These are phyloP conservation scores for Lentinula aciculospora DNA, from an alignment of 768 basidiomycete species.

Conservation along the genomic window DNA sequence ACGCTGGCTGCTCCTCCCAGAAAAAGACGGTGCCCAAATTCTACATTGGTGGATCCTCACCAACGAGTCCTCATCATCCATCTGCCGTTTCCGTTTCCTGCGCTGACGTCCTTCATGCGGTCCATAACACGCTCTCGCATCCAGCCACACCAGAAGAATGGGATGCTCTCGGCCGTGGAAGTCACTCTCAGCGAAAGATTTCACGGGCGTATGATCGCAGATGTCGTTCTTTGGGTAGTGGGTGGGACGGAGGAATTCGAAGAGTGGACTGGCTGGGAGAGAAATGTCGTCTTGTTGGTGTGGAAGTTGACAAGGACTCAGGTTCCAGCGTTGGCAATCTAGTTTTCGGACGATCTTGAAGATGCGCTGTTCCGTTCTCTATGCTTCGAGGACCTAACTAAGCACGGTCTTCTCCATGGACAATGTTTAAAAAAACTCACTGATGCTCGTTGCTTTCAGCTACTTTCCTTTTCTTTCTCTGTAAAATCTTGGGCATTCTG, in stretches of 20 bases:
- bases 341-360: slow-evolving; percentile 26
- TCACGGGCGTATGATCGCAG: slow-evolving; percentile 58
- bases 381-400: not conserved
- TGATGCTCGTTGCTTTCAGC: not conserved
- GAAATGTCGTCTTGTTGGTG: slow-evolving; percentile 53
- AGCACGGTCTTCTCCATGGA: not conserved
- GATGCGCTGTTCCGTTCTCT: not conserved
- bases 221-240: slow-evolving; percentile 54
- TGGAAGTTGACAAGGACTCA: slow-evolving; percentile 44
- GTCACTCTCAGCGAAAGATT: slow-evolving; percentile 51
- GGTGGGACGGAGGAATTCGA: slow-evolving; percentile 66
- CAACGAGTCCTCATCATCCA: not conserved
- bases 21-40: slow-evolving; percentile 19
- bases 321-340: slow-evolving; percentile 39
- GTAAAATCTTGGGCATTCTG: not conserved
- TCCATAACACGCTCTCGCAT: slow-evolving; percentile 49
- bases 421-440: not conserved
- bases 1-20: slow-evolving; percentile 13
- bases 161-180: slow-evolving; percentile 51
- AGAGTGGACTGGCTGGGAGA: slow-evolving; percentile 62
- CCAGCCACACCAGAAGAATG: slow-evolving; percentile 64
- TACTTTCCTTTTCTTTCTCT: not conserved
- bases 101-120: slow-evolving; percentile 54
- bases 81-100: slow-evolving; percentile 39
- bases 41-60: slow-evolving; percentile 17